Evolutionary conservation across 164 flowering plant genomes (phyloP), one percentile per base, ranked within the genome.

Genomic region (Umbilicus rupestris): DNA sequence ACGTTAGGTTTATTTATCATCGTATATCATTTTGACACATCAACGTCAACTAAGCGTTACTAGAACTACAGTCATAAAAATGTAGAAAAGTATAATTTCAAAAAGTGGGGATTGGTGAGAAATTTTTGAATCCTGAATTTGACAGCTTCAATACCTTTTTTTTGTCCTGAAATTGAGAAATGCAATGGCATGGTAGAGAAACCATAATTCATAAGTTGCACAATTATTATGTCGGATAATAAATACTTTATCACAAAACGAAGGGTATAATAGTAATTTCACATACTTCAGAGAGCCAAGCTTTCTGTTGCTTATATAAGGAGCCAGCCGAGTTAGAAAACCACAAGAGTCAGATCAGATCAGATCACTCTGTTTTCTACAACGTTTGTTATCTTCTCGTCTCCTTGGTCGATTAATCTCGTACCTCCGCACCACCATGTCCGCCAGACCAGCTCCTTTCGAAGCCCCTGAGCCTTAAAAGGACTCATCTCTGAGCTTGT

Each of bases 311-410:
- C 58, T 22, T 11, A 10, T 22, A 52, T 52, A 52, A 55, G 19
- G 29, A 52, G 29, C 58, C 58, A 24, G 19, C 2, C 29, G 9
- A 8, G 9, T 11, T 26, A 6, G 24, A 2, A 22, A 20, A 26
- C 24, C 9, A 22, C 24, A 52, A 52, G 12, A 52, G 15, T 24
- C 58, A 52, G 58, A 52, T 15, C 58, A 9, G 24, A 24, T 24
- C 58, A 52, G 58, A 52, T 15, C 58, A 9, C 58, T 52, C 58
- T 52, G 58, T 26, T 52, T 52, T 52, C 52, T 47, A 22, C 19
- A 47, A 19, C 22, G 22, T 47, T 47, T 19, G 22, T n/a, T 19
- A 22, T 47, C 22, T 47, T n/a, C 5, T 47, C 19, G 26, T 47
- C 52, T 47, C 20, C 52, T 19, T 1, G 1, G 26, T n/a, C 10